Conservation (phyloP, 495 filamentous ascomycete genomes). For the Friedmanniomyces endolithicus region DNA sequence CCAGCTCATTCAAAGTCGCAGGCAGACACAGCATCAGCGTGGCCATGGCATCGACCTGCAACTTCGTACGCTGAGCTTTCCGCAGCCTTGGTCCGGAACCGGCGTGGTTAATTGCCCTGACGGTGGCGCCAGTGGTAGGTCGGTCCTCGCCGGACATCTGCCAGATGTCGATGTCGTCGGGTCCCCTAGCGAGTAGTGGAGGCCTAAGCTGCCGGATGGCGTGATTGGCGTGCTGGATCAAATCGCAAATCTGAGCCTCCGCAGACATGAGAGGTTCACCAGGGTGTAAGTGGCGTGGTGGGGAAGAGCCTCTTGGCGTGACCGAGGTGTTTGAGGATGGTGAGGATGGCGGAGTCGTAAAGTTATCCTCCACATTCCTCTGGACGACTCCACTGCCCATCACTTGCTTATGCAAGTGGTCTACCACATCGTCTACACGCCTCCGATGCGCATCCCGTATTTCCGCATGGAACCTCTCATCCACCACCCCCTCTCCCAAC, state of each 20-base stretch:
- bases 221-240: background rate
- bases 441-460: background rate
- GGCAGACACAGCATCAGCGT: conserved; percentile 11
- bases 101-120: background rate
- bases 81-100: background rate
- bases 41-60: conserved; percentile 9
- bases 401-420: background rate
- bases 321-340: background rate
- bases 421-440: background rate
- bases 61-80: background rate
- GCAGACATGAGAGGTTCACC: background rate
- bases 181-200: background rate
- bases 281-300: background rate
- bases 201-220: background rate
- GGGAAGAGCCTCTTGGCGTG: background rate
- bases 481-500: background rate
- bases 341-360: no score
- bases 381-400: background rate
- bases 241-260: background rate
- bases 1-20: background rate
- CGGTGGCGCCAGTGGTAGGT: background rate
- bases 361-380: background rate
- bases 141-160: background rate
- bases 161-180: background rate
- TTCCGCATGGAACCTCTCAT: background rate